Base-by-base conservation (phyloP, 176 grass and related monocot genomes). In the Ensete ventricosum region DNA sequence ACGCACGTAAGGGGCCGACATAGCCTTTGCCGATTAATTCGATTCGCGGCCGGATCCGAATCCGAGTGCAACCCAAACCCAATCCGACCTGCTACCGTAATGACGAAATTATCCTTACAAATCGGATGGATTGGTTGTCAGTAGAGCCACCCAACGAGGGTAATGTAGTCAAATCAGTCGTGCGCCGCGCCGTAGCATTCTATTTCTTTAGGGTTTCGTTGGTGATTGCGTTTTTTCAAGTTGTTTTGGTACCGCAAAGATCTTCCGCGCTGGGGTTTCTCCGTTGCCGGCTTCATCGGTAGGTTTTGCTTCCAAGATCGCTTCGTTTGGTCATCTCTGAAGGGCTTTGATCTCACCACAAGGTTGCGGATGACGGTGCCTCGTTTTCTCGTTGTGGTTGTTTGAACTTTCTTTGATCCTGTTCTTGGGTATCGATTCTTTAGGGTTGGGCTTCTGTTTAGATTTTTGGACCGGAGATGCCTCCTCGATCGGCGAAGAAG, bases 401-500 rank as follows among this genome's bases (percentile, higher is more conserved):
- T 43, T 43, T 43, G 34, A 43, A 4, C 34, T 43, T 43, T 43
- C 34, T 43, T 43, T 43, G 34, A 43, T 43, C 34, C 5, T 43
- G 16, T 6, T 17, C 29, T 64, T 12, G 29, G 69, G 62, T 71
- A 76, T 63, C 67, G 63, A 52, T 69, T 54, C 72, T 53, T 20
- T 64, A 69, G 54, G 81, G 8, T 22, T 64, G 2, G 9, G 19
- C 22, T 25, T 65, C 63, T 26, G 22, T 9, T 65, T 25, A 13
- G 63, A 11, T 10, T 22, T 72, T 66, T 72, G 81, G 69, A 26
- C 9, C 14, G 53, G 72, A 88, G 83, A 92, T 96, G 90, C 89
- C 87, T 83, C 88, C 84, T 49, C 86, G 86, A 62, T 78, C 74
- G 79, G 62, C 72, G 62, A 84, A 69, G 80, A 89, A 85, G 83